These are phyloP conservation scores for Strobilomyces confusus DNA, from an alignment of 768 basidiomycete genomes.

Conservation along the genomic window DNA sequence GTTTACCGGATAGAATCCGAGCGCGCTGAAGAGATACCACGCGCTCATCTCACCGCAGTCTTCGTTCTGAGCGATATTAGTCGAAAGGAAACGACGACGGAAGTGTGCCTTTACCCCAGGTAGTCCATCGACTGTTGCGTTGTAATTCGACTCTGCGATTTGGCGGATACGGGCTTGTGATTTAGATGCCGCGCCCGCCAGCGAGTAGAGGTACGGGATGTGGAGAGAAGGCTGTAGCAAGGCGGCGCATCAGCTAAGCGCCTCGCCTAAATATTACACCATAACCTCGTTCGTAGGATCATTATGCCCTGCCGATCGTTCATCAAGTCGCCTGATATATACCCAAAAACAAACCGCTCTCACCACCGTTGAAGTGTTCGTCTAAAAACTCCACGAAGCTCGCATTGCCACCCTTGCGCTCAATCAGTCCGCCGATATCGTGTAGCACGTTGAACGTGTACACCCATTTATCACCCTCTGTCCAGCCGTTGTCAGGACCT, in stretches of 20 bases:
- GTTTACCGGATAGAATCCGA: constrained; percentile 72
- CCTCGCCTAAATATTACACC: neutral
- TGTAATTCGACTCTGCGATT: constrained; percentile 62
- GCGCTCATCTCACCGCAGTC: constrained; percentile 91
- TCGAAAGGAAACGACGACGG: neutral
- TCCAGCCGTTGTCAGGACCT: constrained; percentile 71
- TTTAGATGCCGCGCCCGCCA: constrained; percentile 67
- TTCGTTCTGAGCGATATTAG: constrained; percentile 55
- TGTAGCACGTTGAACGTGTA: constrained; percentile 83
- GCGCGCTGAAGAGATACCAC: constrained; percentile 54
- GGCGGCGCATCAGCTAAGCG: constrained; percentile 6
- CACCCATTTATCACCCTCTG: constrained; percentile 76
- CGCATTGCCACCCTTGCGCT: constrained; percentile 60
- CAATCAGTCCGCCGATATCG: constrained; percentile 58
- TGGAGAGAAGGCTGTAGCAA: constrained; percentile 69
- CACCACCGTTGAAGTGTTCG: constrained; percentile 46
- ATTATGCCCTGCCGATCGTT: constrained; percentile 54
- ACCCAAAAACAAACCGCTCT: constrained; percentile 12
- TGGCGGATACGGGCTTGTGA: constrained; percentile 68
- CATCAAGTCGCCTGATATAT: constrained; percentile 1
- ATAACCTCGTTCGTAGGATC: constrained; percentile 73
- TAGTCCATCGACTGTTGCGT: constrained; percentile 62
- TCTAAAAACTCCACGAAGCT: constrained; percentile 67
- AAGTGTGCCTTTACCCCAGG: constrained; percentile 52
- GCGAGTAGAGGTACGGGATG: constrained; percentile 76